Evolutionary conservation across 768 basidiomycete genomes (phyloP).

Genomic region (Amanita muscaria): DNA sequence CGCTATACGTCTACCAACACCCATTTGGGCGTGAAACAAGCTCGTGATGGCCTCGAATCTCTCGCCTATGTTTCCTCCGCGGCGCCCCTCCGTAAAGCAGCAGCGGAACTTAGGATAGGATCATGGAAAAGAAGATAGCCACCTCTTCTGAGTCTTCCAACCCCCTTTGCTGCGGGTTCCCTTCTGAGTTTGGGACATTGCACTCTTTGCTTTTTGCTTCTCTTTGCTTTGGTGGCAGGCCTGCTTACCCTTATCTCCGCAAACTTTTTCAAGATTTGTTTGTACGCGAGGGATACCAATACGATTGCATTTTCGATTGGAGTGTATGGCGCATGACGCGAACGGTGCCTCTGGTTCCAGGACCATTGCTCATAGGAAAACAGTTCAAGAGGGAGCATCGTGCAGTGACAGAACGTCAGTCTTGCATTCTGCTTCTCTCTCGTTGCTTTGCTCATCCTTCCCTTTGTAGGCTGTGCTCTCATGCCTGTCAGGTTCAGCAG

Average conservation of each 20-base stretch:
- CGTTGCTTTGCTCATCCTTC: slow-evolving; percentile 13
- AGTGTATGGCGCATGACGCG: slow-evolving; percentile 74
- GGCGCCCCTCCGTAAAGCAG: slow-evolving; percentile 98
- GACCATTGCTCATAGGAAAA: slow-evolving; percentile 59
- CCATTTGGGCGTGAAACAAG: slow-evolving; percentile 96
- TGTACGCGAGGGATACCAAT: slow-evolving; percentile 95
- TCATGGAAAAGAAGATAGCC: slow-evolving; percentile 99
- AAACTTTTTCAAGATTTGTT: slow-evolving; percentile 99
- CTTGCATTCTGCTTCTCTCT: slow-evolving; percentile 10
- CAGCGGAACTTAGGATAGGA: slow-evolving; percentile 99
- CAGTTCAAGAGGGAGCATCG: slow-evolving; percentile 81
- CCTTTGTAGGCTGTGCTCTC: slow-evolving; percentile 66
- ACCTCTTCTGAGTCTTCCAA: slow-evolving; percentile 96
- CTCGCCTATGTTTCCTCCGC: slow-evolving; percentile 98
- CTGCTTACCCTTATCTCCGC: slow-evolving; percentile 98
- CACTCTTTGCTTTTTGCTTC: slow-evolving; percentile 98
- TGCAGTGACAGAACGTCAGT: slow-evolving; percentile 78
- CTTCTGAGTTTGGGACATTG: slow-evolving; percentile 99
- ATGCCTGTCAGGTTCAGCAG: slow-evolving; percentile 76
- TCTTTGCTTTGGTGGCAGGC: slow-evolving; percentile 99
- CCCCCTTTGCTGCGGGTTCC: slow-evolving; percentile 97
- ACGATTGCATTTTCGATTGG: slow-evolving; percentile 99
- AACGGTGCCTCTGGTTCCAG: slow-evolving; percentile 56
- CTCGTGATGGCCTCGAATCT: slow-evolving; percentile 96
- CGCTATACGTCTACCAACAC: slow-evolving; percentile 99